phyloP scores from a whole-genome alignment of 148 eudicot genomes.

The Salicornia ramosissima region DNA sequence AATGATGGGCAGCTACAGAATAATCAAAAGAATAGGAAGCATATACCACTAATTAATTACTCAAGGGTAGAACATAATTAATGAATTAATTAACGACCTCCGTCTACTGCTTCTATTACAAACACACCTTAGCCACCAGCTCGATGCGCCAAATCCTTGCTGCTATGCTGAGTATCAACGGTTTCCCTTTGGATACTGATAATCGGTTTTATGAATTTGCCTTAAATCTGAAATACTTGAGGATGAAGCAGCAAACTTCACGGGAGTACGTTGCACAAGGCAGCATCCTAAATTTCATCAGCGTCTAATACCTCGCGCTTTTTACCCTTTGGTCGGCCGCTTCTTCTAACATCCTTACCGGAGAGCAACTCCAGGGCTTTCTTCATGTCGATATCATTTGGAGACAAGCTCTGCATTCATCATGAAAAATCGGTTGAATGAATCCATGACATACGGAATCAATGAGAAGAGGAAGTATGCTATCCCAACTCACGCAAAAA shows the following conservation, averaged over 20 bases:
- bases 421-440: neutral
- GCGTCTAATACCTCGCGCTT: constrained; percentile 33
- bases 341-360: constrained; percentile 40
- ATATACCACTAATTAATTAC: neutral
- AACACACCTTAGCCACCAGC: neutral
- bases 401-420: constrained; percentile 46
- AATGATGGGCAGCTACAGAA: neutral
- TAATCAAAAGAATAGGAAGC: neutral
- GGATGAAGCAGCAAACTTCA: neutral
- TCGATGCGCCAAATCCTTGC: neutral
- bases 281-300: constrained; percentile 33
- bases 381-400: constrained; percentile 49
- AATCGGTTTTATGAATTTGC: neutral
- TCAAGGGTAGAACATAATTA: neutral
- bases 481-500: too few species aligned
- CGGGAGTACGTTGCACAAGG: neutral
- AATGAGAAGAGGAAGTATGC: neutral
- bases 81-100: neutral
- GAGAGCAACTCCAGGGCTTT: constrained; percentile 61
- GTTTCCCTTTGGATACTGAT: neutral
- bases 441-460: neutral
- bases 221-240: neutral
- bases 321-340: constrained; percentile 66
- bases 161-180: neutral
- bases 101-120: neutral